Percentiles rank a stretch among this genome's conserved stretches.
These are phyloP conservation scores for Williopsis jadinii DNA, from an alignment of 1,139 yeast species.

Conservation along the genomic window DNA sequence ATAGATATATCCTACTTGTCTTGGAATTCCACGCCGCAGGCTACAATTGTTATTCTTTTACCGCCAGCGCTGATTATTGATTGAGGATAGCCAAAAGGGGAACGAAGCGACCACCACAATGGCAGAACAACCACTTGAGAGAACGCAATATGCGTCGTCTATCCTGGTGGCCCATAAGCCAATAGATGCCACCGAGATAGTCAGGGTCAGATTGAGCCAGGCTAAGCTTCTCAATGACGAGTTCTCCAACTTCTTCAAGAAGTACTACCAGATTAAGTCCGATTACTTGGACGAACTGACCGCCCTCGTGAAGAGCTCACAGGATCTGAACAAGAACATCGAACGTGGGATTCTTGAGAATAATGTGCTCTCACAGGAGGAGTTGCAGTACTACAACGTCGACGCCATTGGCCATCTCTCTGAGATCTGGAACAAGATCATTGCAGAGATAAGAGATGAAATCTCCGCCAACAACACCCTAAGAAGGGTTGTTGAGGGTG, in stretches of 20 bases:
- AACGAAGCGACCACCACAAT: no score
- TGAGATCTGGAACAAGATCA: conserved; percentile 51
- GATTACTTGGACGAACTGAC: conserved; percentile 46
- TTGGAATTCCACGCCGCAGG: no score
- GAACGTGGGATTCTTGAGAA: conserved; percentile 26
- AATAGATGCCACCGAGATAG: conserved; percentile 40
- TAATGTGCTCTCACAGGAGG: conserved; percentile 27
- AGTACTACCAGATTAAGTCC: conserved; percentile 41
- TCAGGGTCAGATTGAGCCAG: conserved; percentile 38
- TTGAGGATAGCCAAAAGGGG: no score
- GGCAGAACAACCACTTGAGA: conserved; percentile 19
- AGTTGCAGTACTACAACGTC: conserved; percentile 33
- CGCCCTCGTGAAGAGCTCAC: conserved; percentile 39
- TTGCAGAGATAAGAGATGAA: conserved; percentile 47
- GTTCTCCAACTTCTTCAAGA: conserved; percentile 49
- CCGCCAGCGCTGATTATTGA: no score
- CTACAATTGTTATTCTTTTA: no score
- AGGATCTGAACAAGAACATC: conserved; percentile 30
- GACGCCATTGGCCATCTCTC: conserved; percentile 48
- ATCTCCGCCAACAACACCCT: conserved; percentile 44
- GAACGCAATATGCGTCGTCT: conserved; percentile 36
- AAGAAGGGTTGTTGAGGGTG: conserved; percentile 45
- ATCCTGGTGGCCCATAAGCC: conserved; percentile 40
- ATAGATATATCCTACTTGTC: no score
- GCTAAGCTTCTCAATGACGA: conserved; percentile 40